These are phyloP conservation scores for Leucoagaricus sp. DNA, from an alignment of 1,284 basidiomycete species.

Conservation along the genomic window DNA sequence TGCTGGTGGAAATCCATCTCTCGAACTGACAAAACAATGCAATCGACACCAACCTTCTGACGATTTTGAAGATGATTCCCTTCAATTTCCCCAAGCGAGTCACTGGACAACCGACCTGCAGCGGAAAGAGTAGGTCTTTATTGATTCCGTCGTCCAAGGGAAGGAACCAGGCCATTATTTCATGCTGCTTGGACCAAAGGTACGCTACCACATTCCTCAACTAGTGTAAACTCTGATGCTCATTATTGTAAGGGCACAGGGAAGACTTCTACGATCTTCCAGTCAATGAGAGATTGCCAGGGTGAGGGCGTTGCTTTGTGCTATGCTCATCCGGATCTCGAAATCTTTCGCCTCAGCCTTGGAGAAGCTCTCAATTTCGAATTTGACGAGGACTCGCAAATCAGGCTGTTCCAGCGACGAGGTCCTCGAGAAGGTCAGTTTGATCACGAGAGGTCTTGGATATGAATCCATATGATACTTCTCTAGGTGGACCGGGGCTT, in stretches of 20 bases:
- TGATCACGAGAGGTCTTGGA: background rate
- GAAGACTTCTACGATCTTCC: constrained; percentile 81
- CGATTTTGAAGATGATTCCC: constrained; percentile 37
- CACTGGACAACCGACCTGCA: constrained; percentile 63
- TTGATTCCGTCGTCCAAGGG: constrained; percentile 79
- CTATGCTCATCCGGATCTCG: constrained; percentile 55
- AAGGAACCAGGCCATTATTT: constrained; percentile 73
- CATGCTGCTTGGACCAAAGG: constrained; percentile 77
- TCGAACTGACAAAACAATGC: constrained; percentile 64
- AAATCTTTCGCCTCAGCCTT: constrained; percentile 80
- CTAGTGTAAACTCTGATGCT: background rate
- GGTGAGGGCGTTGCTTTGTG: constrained; percentile 62
- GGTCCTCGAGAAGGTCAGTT: constrained; percentile 78
- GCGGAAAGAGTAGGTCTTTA: constrained; percentile 69
- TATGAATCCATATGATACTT: background rate
- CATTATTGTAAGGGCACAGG: constrained; percentile 35
- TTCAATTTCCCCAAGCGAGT: constrained; percentile 17
- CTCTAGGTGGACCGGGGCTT: constrained; percentile 68
- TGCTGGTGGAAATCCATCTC: constrained; percentile 73
- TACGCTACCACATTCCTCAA: constrained; percentile 25
- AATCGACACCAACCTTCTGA: constrained; percentile 30
- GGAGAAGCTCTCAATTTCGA: constrained; percentile 83
- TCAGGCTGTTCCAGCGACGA: constrained; percentile 74
- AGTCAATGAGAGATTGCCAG: constrained; percentile 72
- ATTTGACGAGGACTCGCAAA: constrained; percentile 81